phyloP scores from a whole-genome alignment of 805 yeast genomes.

The Ogataea thermomethanolica region DNA sequence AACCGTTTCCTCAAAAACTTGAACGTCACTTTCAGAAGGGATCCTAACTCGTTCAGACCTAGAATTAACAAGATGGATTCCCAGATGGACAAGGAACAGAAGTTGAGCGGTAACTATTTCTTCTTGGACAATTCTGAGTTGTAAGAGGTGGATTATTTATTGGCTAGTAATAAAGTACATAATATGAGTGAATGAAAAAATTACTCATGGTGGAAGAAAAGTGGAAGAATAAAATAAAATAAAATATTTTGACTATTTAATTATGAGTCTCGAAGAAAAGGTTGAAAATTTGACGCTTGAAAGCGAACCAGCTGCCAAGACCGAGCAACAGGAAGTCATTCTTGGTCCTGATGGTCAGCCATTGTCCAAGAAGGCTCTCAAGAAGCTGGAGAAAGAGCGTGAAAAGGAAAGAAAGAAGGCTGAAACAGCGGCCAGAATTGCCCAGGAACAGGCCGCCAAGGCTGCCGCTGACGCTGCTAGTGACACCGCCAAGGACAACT shows the following conservation, averaged over 20 bases:
- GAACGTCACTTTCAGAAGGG: slow-evolving; percentile 98
- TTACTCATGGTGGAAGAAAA: background rate
- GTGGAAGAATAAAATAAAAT: too few species aligned
- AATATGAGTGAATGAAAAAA: background rate
- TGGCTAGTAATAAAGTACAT: slow-evolving; percentile 4
- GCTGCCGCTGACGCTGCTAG: slow-evolving; percentile 64
- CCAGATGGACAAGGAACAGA: slow-evolving; percentile 99
- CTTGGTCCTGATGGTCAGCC: slow-evolving; percentile 72
- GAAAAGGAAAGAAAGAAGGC: slow-evolving; percentile 93
- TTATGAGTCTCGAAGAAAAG: slow-evolving; percentile 22
- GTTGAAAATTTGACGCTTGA: slow-evolving; percentile 25
- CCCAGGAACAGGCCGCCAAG: slow-evolving; percentile 80
- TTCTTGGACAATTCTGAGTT: slow-evolving; percentile 72
- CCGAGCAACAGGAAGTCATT: slow-evolving; percentile 23
- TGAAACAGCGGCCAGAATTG: slow-evolving; percentile 84
- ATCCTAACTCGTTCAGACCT: slow-evolving; percentile 97
- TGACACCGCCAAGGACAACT: slow-evolving; percentile 83
- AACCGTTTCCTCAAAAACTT: slow-evolving; percentile 94
- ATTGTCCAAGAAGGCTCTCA: slow-evolving; percentile 87
- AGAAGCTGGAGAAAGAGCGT: slow-evolving; percentile 88
- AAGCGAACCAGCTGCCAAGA: slow-evolving; percentile 12
- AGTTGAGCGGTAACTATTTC: slow-evolving; percentile 87
- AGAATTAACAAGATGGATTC: slow-evolving; percentile 97
- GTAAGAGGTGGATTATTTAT: slow-evolving; percentile 15
- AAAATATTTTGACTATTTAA: background rate